These are phyloP conservation scores for Salix dunnii DNA, from an alignment of 345 rosid genomes.

Conservation along the genomic window DNA sequence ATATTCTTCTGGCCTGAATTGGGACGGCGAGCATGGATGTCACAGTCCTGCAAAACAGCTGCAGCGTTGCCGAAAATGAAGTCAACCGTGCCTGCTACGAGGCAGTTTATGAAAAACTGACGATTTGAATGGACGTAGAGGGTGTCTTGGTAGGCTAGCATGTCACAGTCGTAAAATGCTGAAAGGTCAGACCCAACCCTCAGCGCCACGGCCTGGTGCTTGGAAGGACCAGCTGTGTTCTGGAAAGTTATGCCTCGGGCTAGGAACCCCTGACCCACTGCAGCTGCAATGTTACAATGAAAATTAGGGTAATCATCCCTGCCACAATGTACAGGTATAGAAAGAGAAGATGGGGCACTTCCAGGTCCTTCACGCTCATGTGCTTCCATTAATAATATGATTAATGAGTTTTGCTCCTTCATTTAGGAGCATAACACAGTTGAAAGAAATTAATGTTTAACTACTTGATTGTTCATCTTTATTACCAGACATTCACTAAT, in stretches of 20 bases:
- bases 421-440: no score
- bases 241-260: slow-evolving; percentile 72
- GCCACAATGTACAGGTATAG: not conserved
- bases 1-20: slow-evolving; percentile 85
- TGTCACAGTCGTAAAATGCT: slow-evolving; percentile 73
- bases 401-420: not conserved
- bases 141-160: slow-evolving; percentile 78
- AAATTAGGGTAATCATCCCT: not conserved
- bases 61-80: slow-evolving; percentile 79
- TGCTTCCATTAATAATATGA: not conserved
- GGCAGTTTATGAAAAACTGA: slow-evolving; percentile 64
- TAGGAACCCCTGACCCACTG: slow-evolving; percentile 66
- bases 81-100: slow-evolving; percentile 72
- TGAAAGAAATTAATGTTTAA: not conserved
- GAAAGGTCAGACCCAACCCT: slow-evolving; percentile 75
- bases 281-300: slow-evolving; percentile 43
- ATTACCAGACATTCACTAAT: not conserved
- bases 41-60: slow-evolving; percentile 61
- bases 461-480: not conserved
- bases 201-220: slow-evolving; percentile 74
- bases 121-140: slow-evolving; percentile 68
- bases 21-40: slow-evolving; percentile 87
- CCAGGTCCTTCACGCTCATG: not conserved
- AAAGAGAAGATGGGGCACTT: no score
- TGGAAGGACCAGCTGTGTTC: slow-evolving; percentile 79